Conservation (phyloP, 1,284 basidiomycete species). For the Leccinum colubrinum region DNA sequence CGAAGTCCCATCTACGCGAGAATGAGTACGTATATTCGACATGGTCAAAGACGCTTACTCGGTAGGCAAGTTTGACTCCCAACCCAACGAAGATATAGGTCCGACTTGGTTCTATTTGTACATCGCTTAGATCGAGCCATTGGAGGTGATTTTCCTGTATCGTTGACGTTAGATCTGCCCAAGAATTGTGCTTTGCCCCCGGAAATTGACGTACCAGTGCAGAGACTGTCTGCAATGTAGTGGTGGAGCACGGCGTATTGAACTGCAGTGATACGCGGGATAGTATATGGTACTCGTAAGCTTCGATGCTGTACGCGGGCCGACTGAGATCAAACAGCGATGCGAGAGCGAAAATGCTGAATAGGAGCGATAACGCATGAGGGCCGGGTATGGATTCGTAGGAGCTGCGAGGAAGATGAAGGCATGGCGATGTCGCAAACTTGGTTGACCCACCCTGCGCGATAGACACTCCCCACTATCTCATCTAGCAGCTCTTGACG, state of each 20-base stretch:
- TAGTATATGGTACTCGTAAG: conserved; percentile 58
- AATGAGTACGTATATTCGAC: conserved; percentile 8
- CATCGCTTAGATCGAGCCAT: conserved; percentile 58
- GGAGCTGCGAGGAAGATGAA: conserved; percentile 25
- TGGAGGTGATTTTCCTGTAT: conserved; percentile 53
- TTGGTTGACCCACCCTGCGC: conserved; percentile 36
- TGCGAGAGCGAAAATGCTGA: conserved; percentile 52
- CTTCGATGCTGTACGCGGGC: conserved; percentile 44
- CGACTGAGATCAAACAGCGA: conserved; percentile 47
- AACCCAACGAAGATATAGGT: conserved; percentile 57
- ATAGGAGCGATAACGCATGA: conserved; percentile 54
- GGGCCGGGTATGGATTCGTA: conserved; percentile 34
- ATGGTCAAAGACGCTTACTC: conserved; percentile 38
- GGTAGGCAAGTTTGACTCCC: conserved; percentile 54
- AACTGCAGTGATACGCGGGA: conserved; percentile 50
- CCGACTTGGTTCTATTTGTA: conserved; percentile 44
- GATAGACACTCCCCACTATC: conserved; percentile 46
- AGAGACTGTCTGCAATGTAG: conserved; percentile 52
- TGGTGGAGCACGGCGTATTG: conserved; percentile 42
- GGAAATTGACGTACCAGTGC: conserved; percentile 43
- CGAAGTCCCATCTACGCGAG: conserved; percentile 59
- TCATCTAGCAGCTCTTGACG: conserved; percentile 51
- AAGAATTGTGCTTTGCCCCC: not conserved
- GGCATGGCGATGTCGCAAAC: conserved; percentile 4
- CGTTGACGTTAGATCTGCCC: not conserved